A percentile compares a stretch with the other conserved stretches of the same genome.
Conservation (phyloP, 2,329 filamentous ascomycete genomes). For the Pleomassaria siparia region DNA sequence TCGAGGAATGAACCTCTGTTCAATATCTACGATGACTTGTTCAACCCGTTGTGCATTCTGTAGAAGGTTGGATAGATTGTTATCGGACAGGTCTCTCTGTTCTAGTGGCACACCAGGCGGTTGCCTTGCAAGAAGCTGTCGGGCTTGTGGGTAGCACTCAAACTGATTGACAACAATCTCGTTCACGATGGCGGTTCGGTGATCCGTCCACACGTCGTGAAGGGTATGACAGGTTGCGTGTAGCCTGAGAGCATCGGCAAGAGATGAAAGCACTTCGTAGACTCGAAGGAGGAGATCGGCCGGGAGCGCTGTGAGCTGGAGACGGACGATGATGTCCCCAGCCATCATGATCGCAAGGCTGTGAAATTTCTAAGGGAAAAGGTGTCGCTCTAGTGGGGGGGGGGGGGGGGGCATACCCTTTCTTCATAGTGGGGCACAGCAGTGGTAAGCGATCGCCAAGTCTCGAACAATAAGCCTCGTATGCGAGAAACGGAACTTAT, state of each 20-base stretch:
- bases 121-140: conserved; percentile 6
- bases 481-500: too few species aligned
- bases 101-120: conserved; percentile 3
- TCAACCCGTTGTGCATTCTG: conserved; percentile 7
- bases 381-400: too few species aligned
- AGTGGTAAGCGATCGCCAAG: background rate
- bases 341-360: too few species aligned
- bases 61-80: background rate
- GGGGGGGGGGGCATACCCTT: too few species aligned
- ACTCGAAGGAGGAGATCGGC: conserved; percentile 1
- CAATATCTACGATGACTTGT: conserved; percentile 2
- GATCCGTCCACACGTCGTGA: background rate
- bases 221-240: conserved; percentile 3
- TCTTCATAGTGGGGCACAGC: background rate
- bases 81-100: conserved; percentile 5
- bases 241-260: background rate
- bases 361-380: too few species aligned
- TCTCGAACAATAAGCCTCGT: background rate
- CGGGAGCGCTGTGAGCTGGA: background rate
- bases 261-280: conserved; percentile 5
- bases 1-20: conserved; percentile 3
- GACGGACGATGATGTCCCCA: too few species aligned
- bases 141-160: conserved; percentile 5
- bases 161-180: conserved; percentile 1
- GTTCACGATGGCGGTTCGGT: conserved; percentile 2